Evolutionary conservation across 108 stramenopile genomes (phyloP), one percentile per base, ranked within the genome.

Genomic region (Cyclotella cryptica): DNA sequence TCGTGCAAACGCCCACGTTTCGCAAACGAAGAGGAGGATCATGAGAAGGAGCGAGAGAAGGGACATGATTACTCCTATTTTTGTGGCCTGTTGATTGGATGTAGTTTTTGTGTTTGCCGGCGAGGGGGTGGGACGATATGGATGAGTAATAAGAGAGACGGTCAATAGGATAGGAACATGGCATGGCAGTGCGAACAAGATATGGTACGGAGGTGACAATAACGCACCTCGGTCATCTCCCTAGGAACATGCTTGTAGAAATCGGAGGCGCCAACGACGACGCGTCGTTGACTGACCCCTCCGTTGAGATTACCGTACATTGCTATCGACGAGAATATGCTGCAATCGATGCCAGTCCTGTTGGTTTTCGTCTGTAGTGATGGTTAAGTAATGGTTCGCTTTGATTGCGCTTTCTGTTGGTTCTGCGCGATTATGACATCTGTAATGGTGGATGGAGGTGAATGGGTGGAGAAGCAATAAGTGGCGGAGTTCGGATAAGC

Each of bases 1-100:
- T 5, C 85, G 72, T 6, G 95, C 92, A 86, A 97, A 98, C 18
- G 97, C 95, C 21, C 63, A 66, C 19, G 97, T 95, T 89, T 98
- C 98, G 27, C 85, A 84, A 40, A 96, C 73, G 73, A 98, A 98
- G 19, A 98, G 84, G 35, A 97, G 61, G 7, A 76, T 73, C 97
- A 98, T 97, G 51, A 96, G 84, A 18, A 85, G 45, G 63, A 95
- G 81, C 75, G 92, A 88, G 22, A 86, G 74, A 43, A 94, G 17
- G 9, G 88, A 92, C 95, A 96, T 96, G 26, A 87, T 70, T 12
- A 92, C 93, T 51, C 95, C 95, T 30, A 96, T 72, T 71, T 86
- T 90, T 11, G 95, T 96, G 12, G 95, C 90, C 93, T 94, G 43
- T 59, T 1, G n/a, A 49, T 35, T 10, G 9, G 13, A 21, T 14